Conservation (phyloP, 306 rosid genomes). For the Prunus fruticosa region DNA sequence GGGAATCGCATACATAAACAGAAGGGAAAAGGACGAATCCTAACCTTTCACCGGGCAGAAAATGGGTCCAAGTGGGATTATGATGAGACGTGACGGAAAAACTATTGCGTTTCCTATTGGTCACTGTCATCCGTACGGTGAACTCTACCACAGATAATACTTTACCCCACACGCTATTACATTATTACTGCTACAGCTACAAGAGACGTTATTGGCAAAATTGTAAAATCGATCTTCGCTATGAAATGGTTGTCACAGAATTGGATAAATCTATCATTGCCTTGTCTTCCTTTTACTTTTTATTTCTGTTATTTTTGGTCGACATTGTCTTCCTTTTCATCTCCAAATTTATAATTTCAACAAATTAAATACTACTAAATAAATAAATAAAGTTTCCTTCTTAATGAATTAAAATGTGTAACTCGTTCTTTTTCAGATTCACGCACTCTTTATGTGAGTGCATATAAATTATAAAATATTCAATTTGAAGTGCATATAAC, state of each 20-base stretch:
- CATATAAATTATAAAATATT: too few relatives aligned
- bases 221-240: not conserved
- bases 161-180: slow-evolving; percentile 13
- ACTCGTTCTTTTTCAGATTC: too few relatives aligned
- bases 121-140: slow-evolving; percentile 35
- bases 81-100: slow-evolving; percentile 45
- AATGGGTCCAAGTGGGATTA: slow-evolving; percentile 21
- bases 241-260: not conserved
- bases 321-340: too few relatives aligned
- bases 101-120: slow-evolving; percentile 24
- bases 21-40: slow-evolving; percentile 15
- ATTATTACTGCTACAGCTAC: not conserved
- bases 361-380: too few relatives aligned
- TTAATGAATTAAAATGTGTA: too few relatives aligned
- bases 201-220: not conserved
- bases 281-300: not conserved
- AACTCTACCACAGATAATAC: slow-evolving; percentile 28
- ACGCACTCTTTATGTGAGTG: too few relatives aligned
- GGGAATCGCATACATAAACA: not conserved
- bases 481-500: too few relatives aligned
- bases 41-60: slow-evolving; percentile 6
- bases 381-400: too few relatives aligned
- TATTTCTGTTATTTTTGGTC: not conserved
- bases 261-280: not conserved
- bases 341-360: too few relatives aligned